Evolutionary conservation across 345 rosid species (phyloP), one percentile per base, ranked within the genome.

Genomic region (Arabidopsis suecica): DNA sequence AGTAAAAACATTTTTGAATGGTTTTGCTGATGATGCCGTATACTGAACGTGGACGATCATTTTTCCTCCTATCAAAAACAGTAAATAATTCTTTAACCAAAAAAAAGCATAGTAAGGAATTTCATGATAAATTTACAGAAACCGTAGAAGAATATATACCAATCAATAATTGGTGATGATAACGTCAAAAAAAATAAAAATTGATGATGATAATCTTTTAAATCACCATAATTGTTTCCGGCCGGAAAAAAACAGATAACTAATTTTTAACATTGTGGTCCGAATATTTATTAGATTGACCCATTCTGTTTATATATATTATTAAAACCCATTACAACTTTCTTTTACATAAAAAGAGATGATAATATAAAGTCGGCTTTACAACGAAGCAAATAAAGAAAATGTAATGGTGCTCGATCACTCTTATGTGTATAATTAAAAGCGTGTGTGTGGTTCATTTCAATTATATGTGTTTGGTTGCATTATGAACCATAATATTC

Each of bases 401-500:
- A 77, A 77, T 77, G 76, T 48, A 71, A 71, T 77, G 80, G 68
- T 77, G 80, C 59, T 77, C 30, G 76, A 71, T 77, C 72, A 64
- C 76, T 64, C 56, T 45, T 54, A 14, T 60, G 69, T 20, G 80
- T 30, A 76, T 76, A 45, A 76, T 76, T 34, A 76, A 76, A 76
- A 76, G 59, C 74, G 76, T 62, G 71, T 75, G 69, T 62, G 58
- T 63, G 81, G 73, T 65, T 65, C 77, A 65, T 72, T 51, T 71
- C 49, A 45, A 78, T 78, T 72, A 78, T 72, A 33, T 49, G 78
- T 78, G 42, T 60, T 76, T 71, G 80, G 80, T 78, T 75, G 69
- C 30, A 57, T 50, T 76, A 78, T 78, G 61, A 75, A 63, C 84
- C 82, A 82, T 58, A 70, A 84, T 82, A 83, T 86, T 81, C 87